Percentiles rank a stretch among this genome's conserved stretches.
These are phyloP conservation scores for Gastrolobium bilobum DNA, from an alignment of 306 rosid species.

Conservation along the genomic window DNA sequence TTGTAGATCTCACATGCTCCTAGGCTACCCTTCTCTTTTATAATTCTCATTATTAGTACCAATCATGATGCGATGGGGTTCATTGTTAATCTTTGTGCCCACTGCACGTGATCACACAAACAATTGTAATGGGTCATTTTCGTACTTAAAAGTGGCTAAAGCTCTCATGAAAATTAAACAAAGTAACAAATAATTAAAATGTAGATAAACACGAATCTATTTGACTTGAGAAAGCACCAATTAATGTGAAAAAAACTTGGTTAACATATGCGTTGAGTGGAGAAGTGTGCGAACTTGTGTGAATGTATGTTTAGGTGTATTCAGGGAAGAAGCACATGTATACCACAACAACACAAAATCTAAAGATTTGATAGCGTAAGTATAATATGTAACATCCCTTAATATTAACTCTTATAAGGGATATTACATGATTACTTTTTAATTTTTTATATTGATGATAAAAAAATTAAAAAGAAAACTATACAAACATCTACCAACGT, in stretches of 20 bases:
- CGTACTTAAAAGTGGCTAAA: not conserved
- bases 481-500: no score
- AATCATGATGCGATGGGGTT: not conserved
- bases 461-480: no score
- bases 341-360: not conserved
- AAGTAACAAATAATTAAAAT: not conserved
- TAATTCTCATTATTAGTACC: no score
- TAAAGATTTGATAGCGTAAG: no score
- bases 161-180: not conserved
- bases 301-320: slow-evolving; percentile 41
- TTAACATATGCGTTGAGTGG: slow-evolving; percentile 35
- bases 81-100: slow-evolving; percentile 38
- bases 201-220: not conserved
- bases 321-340: not conserved
- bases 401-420: no score
- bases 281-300: slow-evolving; percentile 2
- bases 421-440: no score
- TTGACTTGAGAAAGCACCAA: slow-evolving; percentile 4
- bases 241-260: slow-evolving; percentile 30
- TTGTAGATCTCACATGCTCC: no score
- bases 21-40: no score
- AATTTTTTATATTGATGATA: no score
- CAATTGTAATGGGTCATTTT: not conserved
- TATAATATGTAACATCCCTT: no score
- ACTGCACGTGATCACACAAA: slow-evolving; percentile 6